Base-by-base conservation (phyloP, 768 basidiomycete species). In the Clitopilus hobsonii region DNA sequence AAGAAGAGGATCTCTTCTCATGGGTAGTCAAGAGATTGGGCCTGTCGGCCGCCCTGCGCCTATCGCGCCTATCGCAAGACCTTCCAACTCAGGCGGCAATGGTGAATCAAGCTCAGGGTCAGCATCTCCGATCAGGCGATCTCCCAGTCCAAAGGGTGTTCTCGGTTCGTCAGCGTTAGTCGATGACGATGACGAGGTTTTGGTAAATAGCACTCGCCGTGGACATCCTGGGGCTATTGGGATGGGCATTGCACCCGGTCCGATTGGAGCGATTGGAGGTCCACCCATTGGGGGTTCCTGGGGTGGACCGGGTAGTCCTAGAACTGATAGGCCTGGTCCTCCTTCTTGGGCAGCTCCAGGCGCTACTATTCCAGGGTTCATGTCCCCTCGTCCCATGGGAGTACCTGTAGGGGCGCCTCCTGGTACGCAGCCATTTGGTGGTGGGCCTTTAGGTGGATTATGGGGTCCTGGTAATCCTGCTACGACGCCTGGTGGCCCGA, bases 141-240 rank as follows among this genome's bases (percentile, higher is more conserved):
- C 75, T 23, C 77, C 79, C 5, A 80, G 78, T 60, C 79, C 80
- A 1, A 91, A 90, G 64, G 83, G 84, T 36, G 71, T 85, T 29
- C 74, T 91, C 6, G 90, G 90, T 11, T 91, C 89, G 13, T 86
- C 86, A 4, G 89, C 90, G 18, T 76, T 91, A 18, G 82, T 84
- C 2, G 82, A 88, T 13, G 89, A 90, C 56, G 89, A 89, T 57
- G 90, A 92, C 65, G 89, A 91, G 64, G 86, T 91, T 10, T 80
- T 91, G 14, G 65, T 72, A 6, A 66, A 69, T 8, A 69, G 77
- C 36, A 70, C 77, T 16, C 75, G 77, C 6, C 16, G 41, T 18
- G 41, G 41, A 45, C 41, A 45, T 45, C 41, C 41, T 18, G 41
- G 41, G n/a, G 41, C 41, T 23, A 45, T 45, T 45, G 41, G 41